phyloP scores from a whole-genome alignment of 768 basidiomycete species.

The Xerocomellus chrysenteron region DNA sequence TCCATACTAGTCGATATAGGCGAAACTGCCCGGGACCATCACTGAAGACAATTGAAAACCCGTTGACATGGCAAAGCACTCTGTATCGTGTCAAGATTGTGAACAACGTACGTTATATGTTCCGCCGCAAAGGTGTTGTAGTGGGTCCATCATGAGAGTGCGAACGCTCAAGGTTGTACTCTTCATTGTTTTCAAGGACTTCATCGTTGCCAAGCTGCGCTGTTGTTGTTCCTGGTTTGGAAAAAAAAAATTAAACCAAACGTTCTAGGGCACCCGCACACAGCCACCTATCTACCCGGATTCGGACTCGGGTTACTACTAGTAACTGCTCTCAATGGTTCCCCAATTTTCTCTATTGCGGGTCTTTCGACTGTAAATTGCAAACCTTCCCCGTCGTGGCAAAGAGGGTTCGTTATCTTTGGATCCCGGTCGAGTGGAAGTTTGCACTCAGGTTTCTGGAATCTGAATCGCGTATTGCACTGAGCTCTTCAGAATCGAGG shows the following conservation, averaged over 20 bases:
- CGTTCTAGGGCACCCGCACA: too few species aligned
- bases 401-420: not conserved
- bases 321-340: not conserved
- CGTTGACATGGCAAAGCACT: conserved; percentile 7
- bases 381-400: not conserved
- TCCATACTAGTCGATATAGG: not conserved
- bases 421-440: not conserved
- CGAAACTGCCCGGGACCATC: not conserved
- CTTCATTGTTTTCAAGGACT: not conserved
- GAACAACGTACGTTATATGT: not conserved
- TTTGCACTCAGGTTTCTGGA: not conserved
- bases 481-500: not conserved
- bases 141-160: conserved; percentile 6
- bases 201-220: not conserved
- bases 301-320: not conserved
- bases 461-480: not conserved
- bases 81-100: not conserved
- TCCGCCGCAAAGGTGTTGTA: not conserved
- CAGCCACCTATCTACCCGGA: too few species aligned
- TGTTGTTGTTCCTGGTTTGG: not conserved
- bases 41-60: conserved; percentile 1
- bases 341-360: not conserved
- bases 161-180: not conserved
- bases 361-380: not conserved
- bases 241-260: too few species aligned